Conservation (phyloP, 2,329 filamentous ascomycete genomes). For the Metarhizium guizhouense region DNA sequence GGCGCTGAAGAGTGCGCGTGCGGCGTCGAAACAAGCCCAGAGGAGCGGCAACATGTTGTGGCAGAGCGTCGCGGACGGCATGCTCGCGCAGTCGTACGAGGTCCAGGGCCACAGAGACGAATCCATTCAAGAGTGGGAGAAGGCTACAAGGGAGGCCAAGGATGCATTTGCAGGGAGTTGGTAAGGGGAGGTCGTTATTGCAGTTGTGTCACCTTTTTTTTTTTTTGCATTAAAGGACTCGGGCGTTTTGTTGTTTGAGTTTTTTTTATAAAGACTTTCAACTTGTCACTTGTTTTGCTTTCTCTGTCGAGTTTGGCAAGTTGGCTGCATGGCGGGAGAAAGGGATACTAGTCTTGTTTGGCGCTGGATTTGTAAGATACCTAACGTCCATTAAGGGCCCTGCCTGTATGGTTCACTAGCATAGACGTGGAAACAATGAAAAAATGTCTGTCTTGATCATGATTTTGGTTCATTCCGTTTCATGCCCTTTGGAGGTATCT, state of each 20-base stretch:
- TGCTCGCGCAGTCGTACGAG: constrained; percentile 68
- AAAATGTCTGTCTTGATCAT: neutral
- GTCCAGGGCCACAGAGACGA: constrained; percentile 54
- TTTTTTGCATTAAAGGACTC: constrained; percentile 9
- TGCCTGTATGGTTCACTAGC: constrained; percentile 6
- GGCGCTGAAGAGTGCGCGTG: constrained; percentile 65
- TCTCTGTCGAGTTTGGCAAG: neutral
- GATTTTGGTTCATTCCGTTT: neutral
- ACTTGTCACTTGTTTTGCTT: neutral
- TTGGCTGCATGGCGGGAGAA: constrained; percentile 1
- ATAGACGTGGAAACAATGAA: neutral
- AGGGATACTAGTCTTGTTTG: neutral
- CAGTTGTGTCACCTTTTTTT: constrained; percentile 6
- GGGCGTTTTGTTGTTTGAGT: constrained; percentile 14
- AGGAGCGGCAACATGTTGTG: constrained; percentile 64
- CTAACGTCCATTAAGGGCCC: constrained; percentile 7
- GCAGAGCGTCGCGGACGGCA: constrained; percentile 72
- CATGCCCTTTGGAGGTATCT: neutral
- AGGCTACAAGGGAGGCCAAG: constrained; percentile 32
- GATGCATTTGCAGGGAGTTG: constrained; percentile 30
- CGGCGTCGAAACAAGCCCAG: constrained; percentile 58
- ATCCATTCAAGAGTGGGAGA: constrained; percentile 29
- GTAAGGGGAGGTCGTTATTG: constrained; percentile 8
- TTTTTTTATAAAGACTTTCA: neutral
- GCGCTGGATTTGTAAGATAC: constrained; percentile 15